These are phyloP conservation scores for Aurifilum marmelostoma DNA, from an alignment of 2,329 filamentous ascomycete species.

Conservation along the genomic window DNA sequence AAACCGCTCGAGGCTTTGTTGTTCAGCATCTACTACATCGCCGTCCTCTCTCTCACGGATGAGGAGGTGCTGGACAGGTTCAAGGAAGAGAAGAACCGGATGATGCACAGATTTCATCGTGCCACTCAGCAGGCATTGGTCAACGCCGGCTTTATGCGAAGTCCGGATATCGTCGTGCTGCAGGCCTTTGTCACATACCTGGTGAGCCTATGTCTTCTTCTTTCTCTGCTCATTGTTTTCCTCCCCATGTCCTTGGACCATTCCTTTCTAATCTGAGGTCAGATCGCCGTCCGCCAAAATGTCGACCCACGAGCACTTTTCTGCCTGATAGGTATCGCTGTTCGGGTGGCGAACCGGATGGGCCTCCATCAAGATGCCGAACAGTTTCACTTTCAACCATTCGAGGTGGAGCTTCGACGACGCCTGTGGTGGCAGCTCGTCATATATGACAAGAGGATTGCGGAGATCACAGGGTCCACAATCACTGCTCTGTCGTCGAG, in stretches of 20 bases:
- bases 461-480: conserved; percentile 65
- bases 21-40: conserved; percentile 67
- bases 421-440: conserved; percentile 75
- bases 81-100: conserved; percentile 52
- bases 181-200: conserved; percentile 71
- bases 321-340: conserved; percentile 65
- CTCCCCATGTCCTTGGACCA: too few relatives aligned
- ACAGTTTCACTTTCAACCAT: conserved; percentile 54
- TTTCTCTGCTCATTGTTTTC: neutral
- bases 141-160: conserved; percentile 68
- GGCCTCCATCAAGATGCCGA: conserved; percentile 68
- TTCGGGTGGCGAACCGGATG: conserved; percentile 70
- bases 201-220: conserved; percentile 46
- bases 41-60: conserved; percentile 61
- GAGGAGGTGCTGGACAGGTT: conserved; percentile 56
- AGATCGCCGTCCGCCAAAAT: conserved; percentile 60
- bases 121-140: conserved; percentile 67
- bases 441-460: conserved; percentile 68
- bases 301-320: conserved; percentile 65
- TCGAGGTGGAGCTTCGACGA: conserved; percentile 71
- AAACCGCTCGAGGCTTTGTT: conserved; percentile 67
- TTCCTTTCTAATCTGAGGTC: conserved; percentile 33
- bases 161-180: conserved; percentile 65
- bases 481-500: conserved; percentile 58
- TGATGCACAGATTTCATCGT: conserved; percentile 57